A percentile compares a stretch with the other conserved stretches of the same genome.
Evolutionary conservation across 1,139 yeast genomes (phyloP).

Genomic region (Blastobotrys petasosporus): DNA sequence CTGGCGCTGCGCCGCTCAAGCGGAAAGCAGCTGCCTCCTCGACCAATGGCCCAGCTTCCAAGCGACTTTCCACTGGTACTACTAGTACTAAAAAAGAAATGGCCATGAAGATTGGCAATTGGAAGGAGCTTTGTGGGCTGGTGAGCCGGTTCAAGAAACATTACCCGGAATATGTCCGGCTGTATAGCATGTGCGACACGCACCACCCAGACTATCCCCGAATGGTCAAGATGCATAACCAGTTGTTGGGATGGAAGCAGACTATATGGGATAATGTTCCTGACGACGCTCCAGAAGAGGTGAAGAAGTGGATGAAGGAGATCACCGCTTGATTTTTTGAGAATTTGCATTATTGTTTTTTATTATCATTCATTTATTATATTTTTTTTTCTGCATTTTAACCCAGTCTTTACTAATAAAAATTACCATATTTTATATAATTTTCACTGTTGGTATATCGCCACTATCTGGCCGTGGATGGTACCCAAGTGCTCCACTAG

Average conservation of each 20-base stretch:
- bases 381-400: background rate
- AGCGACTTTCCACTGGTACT: conserved; percentile 14
- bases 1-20: conserved; percentile 17
- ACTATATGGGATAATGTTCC: conserved; percentile 31
- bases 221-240: conserved; percentile 35
- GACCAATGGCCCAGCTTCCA: conserved; percentile 11
- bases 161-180: conserved; percentile 34
- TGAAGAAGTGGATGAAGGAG: background rate
- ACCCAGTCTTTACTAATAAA: background rate
- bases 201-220: conserved; percentile 18
- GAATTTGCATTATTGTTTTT: background rate
- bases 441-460: too few relatives aligned
- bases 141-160: conserved; percentile 34
- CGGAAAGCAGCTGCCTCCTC: conserved; percentile 20
- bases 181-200: conserved; percentile 21
- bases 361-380: conserved; percentile 1
- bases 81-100: conserved; percentile 8
- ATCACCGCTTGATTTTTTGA: conserved; percentile 1
- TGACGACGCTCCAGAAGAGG: too few relatives aligned
- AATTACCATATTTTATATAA: too few relatives aligned
- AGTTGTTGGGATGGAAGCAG: conserved; percentile 36
- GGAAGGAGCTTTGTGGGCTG: conserved; percentile 31
- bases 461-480: too few relatives aligned
- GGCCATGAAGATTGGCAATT: too few relatives aligned
- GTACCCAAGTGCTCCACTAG: too few relatives aligned